Evolutionary conservation across 192 early-diverging fungal genomes (phyloP), one percentile per base, ranked within the genome.

Genomic region (Powellomyces hirtus): DNA sequence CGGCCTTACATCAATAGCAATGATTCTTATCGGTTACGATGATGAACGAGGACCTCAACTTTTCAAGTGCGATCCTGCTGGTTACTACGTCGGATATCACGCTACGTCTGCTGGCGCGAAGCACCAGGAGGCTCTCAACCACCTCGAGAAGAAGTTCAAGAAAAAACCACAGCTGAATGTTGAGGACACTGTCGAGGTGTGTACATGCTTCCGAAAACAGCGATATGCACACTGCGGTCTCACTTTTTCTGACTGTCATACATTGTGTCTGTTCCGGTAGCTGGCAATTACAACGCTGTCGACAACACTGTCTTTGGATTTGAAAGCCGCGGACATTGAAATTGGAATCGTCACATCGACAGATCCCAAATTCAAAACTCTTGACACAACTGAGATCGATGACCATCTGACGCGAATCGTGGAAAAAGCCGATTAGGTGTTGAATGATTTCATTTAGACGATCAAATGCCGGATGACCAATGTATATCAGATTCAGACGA

Each of bases 81-180:
- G 97, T 33, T 98, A 97, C 78, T 99, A 89, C 88, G 92, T 93
- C 58, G 97, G 97, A 57, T 98, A 93, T 80, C 90, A 90, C 80
- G 97, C 95, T 24, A 98, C 96, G 1, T 86, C 92, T 4, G 95
- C 95, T 1, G 97, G 97, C 1, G 90, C 93, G 4, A 99, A 99
- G 75, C 89, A 93, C 38, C 91, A 92, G 76, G 96, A 99, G 81
- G 91, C 94, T 27, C 85, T 94, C 60, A 98, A 96, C 75, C 89
- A 94, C 62, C 72, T 99, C 76, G 96, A 99, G 73, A 99, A 99
- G 89, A 97, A 97, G 78, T 76, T 99, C 44, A 99, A 98, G 81
- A 94, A 92, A 75, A 84, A 90, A 13, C 90, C 88, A 35, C 77
- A 86, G 55, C 78, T 96, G 53, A 85, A 78, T 59, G 78, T 82